Evolutionary conservation across 495 filamentous ascomycete species (phyloP).

Genomic region (Penicillium malachiteum): DNA sequence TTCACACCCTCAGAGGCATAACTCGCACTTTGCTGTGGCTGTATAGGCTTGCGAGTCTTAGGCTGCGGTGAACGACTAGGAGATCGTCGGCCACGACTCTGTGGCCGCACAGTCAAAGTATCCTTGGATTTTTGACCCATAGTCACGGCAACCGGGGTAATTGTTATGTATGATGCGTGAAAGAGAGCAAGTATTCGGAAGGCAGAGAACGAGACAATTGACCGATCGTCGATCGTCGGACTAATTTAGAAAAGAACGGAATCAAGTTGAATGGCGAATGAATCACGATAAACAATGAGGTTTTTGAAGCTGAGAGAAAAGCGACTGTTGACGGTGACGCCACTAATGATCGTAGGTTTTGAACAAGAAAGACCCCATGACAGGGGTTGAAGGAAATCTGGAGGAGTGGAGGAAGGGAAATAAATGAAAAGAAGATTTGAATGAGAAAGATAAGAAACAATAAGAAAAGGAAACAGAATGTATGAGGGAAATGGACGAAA

Average conservation of each 20-base stretch:
- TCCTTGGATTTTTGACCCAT: constrained; percentile 43
- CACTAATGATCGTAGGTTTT: constrained; percentile 40
- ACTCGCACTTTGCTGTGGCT: constrained; percentile 20
- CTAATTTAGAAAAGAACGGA: constrained; percentile 7
- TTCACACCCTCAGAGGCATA: constrained; percentile 55
- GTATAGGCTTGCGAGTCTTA: constrained; percentile 38
- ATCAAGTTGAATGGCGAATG: constrained; percentile 3
- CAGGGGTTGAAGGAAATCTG: constrained; percentile 15
- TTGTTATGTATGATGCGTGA: constrained; percentile 10
- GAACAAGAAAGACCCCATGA: constrained; percentile 38
- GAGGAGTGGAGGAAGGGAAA: constrained; percentile 5
- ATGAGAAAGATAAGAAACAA: constrained; percentile 6
- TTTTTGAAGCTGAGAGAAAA: constrained; percentile 3
- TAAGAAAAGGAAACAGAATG: constrained; percentile 11
- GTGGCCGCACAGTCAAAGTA: constrained; percentile 38
- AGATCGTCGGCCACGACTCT: constrained; percentile 36
- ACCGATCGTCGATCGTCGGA: neutral
- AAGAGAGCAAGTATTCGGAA: constrained; percentile 3
- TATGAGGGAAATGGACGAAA: constrained; percentile 35
- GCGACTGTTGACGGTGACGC: constrained; percentile 21
- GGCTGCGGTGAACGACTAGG: constrained; percentile 44
- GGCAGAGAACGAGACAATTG: neutral
- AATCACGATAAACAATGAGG: constrained; percentile 7
- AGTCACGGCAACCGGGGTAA: constrained; percentile 9
- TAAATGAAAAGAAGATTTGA: constrained; percentile 1